Percentiles rank a stretch among this genome's conserved stretches.
Conservation (phyloP, 306 rosid species). For the Inga leiocalycina region DNA sequence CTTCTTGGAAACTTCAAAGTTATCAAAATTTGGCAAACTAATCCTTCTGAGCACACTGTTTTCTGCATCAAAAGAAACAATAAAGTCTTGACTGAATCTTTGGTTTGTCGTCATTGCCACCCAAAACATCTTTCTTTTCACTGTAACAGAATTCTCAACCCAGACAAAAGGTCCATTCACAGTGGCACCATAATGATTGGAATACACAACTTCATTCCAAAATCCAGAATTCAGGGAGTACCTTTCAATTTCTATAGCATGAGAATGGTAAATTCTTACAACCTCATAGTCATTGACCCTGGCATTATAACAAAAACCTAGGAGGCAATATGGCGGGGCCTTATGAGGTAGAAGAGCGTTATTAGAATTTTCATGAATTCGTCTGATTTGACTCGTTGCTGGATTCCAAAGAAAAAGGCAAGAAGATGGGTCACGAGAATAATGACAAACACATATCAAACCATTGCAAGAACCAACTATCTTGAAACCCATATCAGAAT, state of each 20-base stretch:
- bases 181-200: not conserved
- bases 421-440: slow-evolving; percentile 26
- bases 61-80: slow-evolving; percentile 25
- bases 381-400: slow-evolving; percentile 24
- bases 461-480: slow-evolving; percentile 39
- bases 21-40: not conserved
- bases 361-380: slow-evolving; percentile 7
- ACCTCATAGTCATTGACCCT: slow-evolving; percentile 23
- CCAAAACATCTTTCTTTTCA: slow-evolving; percentile 32
- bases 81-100: slow-evolving; percentile 16
- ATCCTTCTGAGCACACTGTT: slow-evolving; percentile 7
- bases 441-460: slow-evolving; percentile 33
- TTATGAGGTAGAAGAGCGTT: slow-evolving; percentile 19
- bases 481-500: slow-evolving; percentile 40
- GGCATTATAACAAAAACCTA: slow-evolving; percentile 28
- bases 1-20: slow-evolving; percentile 27
- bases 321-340: slow-evolving; percentile 43
- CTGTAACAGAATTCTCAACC: slow-evolving; percentile 34
- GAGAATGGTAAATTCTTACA: slow-evolving; percentile 33
- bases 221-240: slow-evolving; percentile 5
- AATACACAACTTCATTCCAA: slow-evolving; percentile 34
- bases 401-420: slow-evolving; percentile 41
- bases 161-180: slow-evolving; percentile 37
- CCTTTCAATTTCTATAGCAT: slow-evolving; percentile 18
- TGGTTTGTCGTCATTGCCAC: slow-evolving; percentile 36